A percentile compares a stretch with the other conserved stretches of the same genome.
These are phyloP conservation scores for Colletotrichum noveboracense DNA, from an alignment of 2,329 filamentous ascomycete species.

Conservation along the genomic window DNA sequence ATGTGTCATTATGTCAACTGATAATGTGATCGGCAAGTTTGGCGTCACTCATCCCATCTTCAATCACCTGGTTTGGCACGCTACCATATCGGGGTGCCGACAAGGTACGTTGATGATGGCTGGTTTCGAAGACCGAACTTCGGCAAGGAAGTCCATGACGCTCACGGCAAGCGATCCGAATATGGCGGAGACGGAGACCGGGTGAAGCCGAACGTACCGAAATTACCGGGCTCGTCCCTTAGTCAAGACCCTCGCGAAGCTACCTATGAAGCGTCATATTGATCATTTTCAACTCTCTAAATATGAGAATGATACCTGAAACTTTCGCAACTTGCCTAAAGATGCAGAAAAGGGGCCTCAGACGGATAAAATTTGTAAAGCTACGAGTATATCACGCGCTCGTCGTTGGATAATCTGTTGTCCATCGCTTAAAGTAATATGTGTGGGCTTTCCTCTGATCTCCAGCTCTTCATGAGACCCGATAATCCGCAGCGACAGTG, in stretches of 20 bases:
- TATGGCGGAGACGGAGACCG: neutral
- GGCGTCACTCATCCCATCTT: neutral
- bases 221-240: neutral
- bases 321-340: neutral
- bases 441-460: neutral
- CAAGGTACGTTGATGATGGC: neutral
- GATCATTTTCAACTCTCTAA: neutral
- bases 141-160: neutral
- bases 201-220: neutral
- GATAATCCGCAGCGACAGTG: neutral
- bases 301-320: neutral
- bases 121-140: neutral
- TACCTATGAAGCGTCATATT: neutral
- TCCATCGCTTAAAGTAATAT: neutral
- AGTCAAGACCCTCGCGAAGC: neutral
- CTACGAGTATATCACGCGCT: neutral
- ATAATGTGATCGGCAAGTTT: neutral
- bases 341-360: neutral
- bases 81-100: neutral
- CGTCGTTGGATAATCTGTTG: neutral
- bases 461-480: neutral
- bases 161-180: neutral
- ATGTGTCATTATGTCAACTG: neutral
- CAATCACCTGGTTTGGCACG: neutral
- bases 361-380: accelerated